Evolutionary conservation across 495 filamentous ascomycete genomes (phyloP), one percentile per base, ranked within the genome.

Genomic region (Chaetomium cochliodes): DNA sequence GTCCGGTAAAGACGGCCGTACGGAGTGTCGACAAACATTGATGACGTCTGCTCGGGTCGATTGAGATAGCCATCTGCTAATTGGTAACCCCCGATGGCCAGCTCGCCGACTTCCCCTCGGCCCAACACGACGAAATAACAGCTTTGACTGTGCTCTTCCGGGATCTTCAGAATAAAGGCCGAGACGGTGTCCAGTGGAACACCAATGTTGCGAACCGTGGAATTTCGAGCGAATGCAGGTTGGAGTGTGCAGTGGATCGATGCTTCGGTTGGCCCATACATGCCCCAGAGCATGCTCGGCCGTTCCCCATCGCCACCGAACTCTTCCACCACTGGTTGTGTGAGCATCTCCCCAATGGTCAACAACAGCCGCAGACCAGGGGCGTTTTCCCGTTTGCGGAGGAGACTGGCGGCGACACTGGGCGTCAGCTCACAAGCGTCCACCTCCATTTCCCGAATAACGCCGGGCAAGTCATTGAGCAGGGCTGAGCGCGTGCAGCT

Each of bases 321-420:
- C 71, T 92, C 89, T 46, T 86, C 78, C 9, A 93, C 78, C 1
- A 96, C 84, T 5, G 82, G 81, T 23, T 79, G 78, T 0, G 90
- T 92, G 28, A 96, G 83, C 90, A 92, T 93, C 75, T 96, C 92
- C 5, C 92, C 92, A 66, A 94, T 96, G 0, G 92, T 94, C 15
- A 94, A 75, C 1, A 96, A 79, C 1, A 90, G 72, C 26, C 78
- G 79, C 42, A 96, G 70, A 0, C 75, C 72, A 0, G 92, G 92
- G 0, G 85, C 89, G 22, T 80, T 81, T 0, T 80, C 70, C 50
- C 89, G 82, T 7, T 76, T 84, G 13, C 82, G 81, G 22, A 96
- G 74, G 15, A 94, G 70, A 49, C 85, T 88, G 5, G 85, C 85
- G 0, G 86, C 89, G 7, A 94, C 92, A 0, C 91, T 92, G 0